phyloP scores from a whole-genome alignment of 176 grass and related monocot genomes.

The Paspalum vaginatum region DNA sequence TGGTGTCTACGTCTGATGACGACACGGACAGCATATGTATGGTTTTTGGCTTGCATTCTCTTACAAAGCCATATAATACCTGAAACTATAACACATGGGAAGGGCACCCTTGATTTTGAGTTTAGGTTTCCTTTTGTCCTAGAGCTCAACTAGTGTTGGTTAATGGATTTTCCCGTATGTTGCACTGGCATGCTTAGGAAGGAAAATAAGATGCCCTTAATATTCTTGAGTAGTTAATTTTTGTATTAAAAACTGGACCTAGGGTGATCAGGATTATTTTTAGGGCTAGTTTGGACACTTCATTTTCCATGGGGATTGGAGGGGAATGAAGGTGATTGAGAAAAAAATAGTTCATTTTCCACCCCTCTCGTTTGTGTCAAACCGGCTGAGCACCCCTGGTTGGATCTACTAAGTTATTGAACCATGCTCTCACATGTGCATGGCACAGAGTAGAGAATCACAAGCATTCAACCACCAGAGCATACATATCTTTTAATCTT shows the following conservation, averaged over 20 bases:
- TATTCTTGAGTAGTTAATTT: not conserved
- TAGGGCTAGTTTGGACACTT: too few species aligned
- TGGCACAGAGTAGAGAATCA: too few species aligned
- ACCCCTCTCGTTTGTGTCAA: not conserved
- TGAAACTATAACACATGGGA: not conserved
- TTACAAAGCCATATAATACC: not conserved
- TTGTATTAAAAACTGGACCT: not conserved
- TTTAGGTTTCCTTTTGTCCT: not conserved
- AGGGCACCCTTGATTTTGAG: not conserved
- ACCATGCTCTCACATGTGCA: too few species aligned
- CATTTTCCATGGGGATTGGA: too few species aligned
- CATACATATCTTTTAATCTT: too few species aligned
- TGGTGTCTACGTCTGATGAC: constrained; percentile 62
- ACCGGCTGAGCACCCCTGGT: too few species aligned
- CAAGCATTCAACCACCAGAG: too few species aligned
- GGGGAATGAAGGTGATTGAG: too few species aligned
- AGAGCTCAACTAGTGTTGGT: not conserved
- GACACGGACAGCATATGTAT: not conserved
- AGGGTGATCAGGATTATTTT: not conserved
- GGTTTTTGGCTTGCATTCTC: not conserved
- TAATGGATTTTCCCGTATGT: not conserved
- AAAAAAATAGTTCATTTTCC: too few species aligned
- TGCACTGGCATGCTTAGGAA: constrained; percentile 9
- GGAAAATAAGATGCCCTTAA: not conserved
- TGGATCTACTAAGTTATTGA: too few species aligned